Base-by-base conservation (phyloP, 2,329 filamentous ascomycete species). In the Sarocladiaceae sp. region DNA sequence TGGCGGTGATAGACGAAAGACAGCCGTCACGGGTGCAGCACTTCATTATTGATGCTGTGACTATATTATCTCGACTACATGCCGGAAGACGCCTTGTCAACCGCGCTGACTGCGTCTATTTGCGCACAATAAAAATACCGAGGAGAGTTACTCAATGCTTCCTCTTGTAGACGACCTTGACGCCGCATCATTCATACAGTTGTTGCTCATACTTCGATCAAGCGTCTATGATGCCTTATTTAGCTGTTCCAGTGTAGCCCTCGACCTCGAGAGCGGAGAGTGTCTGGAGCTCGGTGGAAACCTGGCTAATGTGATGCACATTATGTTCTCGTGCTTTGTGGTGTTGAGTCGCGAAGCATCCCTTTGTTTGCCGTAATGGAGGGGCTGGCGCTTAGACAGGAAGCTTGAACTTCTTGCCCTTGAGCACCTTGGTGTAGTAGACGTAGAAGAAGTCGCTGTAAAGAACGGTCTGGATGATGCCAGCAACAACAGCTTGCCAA, bases 361-460 rank as follows among this genome's bases (percentile, higher is more conserved):
- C 40, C 13, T 17, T 28, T 4, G 11, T 22, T 15, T n/a, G 20
- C 8, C 23, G 7, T n/a, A 22, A 23, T 7, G 17, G 22, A 23
- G 26, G 15, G 29, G 29, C n/a, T 18, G 17, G 15, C 23, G 20
- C 59, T 77, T 82, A 93, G 59, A 93, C 89, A 2, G 88, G 88
- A 54, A 93, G 77, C 70, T 90, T 89, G 70, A 93, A 93, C 76
- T 90, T 92, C 78, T 90, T 88, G 61, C 88, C 88, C 76, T 92
- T 90, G 72, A 92, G 75, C 46, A 93, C 87, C 84, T 97, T 97
- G 55, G 87, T 96, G 75, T 97, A 99, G 77, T 99, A 99, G 64
- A 99, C 93, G 80, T 92, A 99, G 82, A 99, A 99, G 77, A 99
- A 99, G 75, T 99, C 94, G 57, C 90, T 96, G 76, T 99, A 99